These are phyloP conservation scores for Prunus fruticosa DNA, from an alignment of 306 rosid species.

Conservation along the genomic window DNA sequence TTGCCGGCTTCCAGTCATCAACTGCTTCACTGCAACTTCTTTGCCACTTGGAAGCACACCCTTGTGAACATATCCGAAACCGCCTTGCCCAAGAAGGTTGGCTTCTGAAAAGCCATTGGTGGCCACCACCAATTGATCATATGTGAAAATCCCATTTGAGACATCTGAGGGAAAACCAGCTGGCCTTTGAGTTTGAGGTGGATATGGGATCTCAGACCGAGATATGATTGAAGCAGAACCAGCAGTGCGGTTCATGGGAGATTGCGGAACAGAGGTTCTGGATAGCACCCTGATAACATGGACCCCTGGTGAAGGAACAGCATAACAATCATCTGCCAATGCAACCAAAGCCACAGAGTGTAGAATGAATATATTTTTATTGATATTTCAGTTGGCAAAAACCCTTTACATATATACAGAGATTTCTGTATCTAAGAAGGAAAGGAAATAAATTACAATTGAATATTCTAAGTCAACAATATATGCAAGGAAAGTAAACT, in stretches of 20 bases:
- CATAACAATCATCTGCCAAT: slow-evolving; percentile 17
- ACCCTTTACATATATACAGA: too few relatives aligned
- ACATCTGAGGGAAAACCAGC: slow-evolving; percentile 12
- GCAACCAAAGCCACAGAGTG: background rate
- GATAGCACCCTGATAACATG: slow-evolving; percentile 28
- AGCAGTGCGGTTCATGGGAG: slow-evolving; percentile 3
- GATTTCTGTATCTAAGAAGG: too few relatives aligned
- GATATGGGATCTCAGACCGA: slow-evolving; percentile 13
- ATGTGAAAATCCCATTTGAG: slow-evolving; percentile 32
- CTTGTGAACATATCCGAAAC: slow-evolving; percentile 50
- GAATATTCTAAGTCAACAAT: too few relatives aligned
- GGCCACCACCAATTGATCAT: slow-evolving; percentile 40
- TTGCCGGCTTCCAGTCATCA: slow-evolving; percentile 45
- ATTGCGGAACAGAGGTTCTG: slow-evolving; percentile 23
- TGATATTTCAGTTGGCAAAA: too few relatives aligned
- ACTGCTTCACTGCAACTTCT: slow-evolving; percentile 50
- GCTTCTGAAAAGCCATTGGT: slow-evolving; percentile 43
- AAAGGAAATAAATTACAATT: too few relatives aligned
- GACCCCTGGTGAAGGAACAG: slow-evolving; percentile 16
- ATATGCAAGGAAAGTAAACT: too few relatives aligned
- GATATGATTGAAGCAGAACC: slow-evolving; percentile 17
- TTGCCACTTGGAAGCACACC: slow-evolving; percentile 51
- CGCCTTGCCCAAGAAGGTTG: slow-evolving; percentile 58
- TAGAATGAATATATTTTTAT: too few relatives aligned
- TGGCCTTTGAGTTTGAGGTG: slow-evolving; percentile 15